A percentile compares a stretch with the other conserved stretches of the same genome.
Conservation (phyloP, 2,329 filamentous ascomycete genomes). For the Venturia asperata region DNA sequence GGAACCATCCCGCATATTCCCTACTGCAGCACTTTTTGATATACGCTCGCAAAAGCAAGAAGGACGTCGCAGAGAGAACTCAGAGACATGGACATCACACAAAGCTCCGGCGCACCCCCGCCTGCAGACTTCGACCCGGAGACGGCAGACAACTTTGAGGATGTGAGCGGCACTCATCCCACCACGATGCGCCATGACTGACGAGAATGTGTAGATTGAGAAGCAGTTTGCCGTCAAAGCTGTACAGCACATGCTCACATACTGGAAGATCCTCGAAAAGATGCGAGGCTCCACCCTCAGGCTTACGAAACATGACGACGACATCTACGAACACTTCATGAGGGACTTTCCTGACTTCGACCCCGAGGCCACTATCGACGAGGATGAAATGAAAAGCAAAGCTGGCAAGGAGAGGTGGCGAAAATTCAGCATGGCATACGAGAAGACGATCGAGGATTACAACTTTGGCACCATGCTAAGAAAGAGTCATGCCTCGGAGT, state of each 20-base stretch:
- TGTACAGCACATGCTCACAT: slow-evolving; percentile 93
- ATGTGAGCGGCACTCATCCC: slow-evolving; percentile 42
- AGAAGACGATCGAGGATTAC: slow-evolving; percentile 92
- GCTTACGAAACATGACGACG: slow-evolving; percentile 89
- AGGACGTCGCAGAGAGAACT: not conserved
- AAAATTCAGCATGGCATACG: slow-evolving; percentile 86
- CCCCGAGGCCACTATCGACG: slow-evolving; percentile 69
- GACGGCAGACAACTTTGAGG: slow-evolving; percentile 61
- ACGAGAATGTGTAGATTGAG: slow-evolving; percentile 62
- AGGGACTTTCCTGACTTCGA: slow-evolving; percentile 90
- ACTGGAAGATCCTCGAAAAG: slow-evolving; percentile 92
- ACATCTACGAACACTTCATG: slow-evolving; percentile 85
- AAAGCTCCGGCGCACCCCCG: slow-evolving; percentile 8
- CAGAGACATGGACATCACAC: not conserved
- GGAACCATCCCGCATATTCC: not conserved
- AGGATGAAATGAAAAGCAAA: slow-evolving; percentile 98
- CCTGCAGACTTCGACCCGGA: slow-evolving; percentile 45
- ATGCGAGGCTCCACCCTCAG: slow-evolving; percentile 81
- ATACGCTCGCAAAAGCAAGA: not conserved
- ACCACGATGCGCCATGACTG: slow-evolving; percentile 21
- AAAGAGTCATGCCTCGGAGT: slow-evolving; percentile 69
- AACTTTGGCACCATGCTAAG: slow-evolving; percentile 96
- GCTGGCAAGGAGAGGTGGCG: slow-evolving; percentile 89
- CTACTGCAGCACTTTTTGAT: not conserved
- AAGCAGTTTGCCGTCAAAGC: slow-evolving; percentile 99